A percentile compares a stretch with the other conserved stretches of the same genome.
Evolutionary conservation across 352 stramenopile genomes (phyloP).

Genomic region (Phytophthora crassamura): DNA sequence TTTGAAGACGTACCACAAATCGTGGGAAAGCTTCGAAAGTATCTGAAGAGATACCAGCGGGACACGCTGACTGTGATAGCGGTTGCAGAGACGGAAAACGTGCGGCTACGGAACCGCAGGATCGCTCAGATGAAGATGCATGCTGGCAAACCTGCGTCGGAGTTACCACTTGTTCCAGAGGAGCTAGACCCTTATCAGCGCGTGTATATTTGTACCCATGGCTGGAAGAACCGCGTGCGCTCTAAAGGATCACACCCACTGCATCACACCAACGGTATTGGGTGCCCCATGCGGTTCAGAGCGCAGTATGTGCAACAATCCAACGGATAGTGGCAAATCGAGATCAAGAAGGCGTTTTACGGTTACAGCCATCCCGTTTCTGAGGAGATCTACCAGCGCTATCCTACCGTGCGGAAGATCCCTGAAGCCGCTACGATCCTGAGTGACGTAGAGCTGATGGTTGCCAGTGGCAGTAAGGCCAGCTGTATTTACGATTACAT

Average conservation of each 20-base stretch:
- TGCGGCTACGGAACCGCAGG: background rate
- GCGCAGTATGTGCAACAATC: background rate
- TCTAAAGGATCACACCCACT: conserved; percentile 1
- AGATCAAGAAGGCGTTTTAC: background rate
- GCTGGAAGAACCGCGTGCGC: background rate
- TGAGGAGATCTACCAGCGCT: background rate
- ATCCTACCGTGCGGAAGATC: conserved; percentile 1
- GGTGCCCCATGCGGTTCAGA: background rate
- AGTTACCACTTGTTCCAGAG: conserved; percentile 6
- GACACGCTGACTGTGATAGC: background rate
- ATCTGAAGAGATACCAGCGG: background rate
- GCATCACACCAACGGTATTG: background rate
- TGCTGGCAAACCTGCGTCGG: background rate
- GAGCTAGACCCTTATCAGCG: conserved; percentile 5
- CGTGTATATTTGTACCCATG: conserved; percentile 16
- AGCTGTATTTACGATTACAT: conserved; percentile 37
- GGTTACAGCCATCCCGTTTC: conserved; percentile 5
- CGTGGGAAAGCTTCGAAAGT: background rate
- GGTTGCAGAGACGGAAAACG: background rate
- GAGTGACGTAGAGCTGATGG: conserved; percentile 8
- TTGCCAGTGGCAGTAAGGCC: conserved; percentile 5
- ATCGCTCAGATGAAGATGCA: conserved; percentile 1
- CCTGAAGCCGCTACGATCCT: background rate
- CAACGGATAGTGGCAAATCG: background rate
- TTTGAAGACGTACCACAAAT: conserved; percentile 1